Conservation (phyloP, 768 basidiomycete genomes). For the Bullera alba region DNA sequence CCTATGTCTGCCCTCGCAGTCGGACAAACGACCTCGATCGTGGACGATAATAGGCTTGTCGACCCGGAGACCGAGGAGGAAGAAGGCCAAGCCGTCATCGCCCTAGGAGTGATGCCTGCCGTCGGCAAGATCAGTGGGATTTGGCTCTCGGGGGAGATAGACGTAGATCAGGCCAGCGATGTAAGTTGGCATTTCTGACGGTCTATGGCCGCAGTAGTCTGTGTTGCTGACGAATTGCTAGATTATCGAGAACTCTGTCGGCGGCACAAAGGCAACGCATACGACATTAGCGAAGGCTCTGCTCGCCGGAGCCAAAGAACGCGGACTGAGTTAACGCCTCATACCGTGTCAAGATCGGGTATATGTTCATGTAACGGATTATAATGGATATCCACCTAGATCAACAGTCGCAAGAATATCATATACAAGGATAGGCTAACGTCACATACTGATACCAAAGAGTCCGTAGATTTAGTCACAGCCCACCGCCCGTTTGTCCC, state of each 20-base stretch:
- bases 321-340: neutral
- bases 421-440: no score
- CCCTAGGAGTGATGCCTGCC: conserved; percentile 80
- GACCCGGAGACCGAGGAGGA: conserved; percentile 52
- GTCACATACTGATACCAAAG: no score
- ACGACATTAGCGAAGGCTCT: conserved; percentile 18
- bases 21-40: conserved; percentile 59
- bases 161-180: conserved; percentile 52
- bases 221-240: neutral
- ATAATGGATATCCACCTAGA: no score
- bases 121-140: conserved; percentile 71
- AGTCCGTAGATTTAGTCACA: no score
- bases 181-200: conserved; percentile 48
- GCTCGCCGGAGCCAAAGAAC: conserved; percentile 1
- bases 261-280: conserved; percentile 12
- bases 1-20: conserved; percentile 82
- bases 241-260: conserved; percentile 19
- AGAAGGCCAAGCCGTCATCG: conserved; percentile 59
- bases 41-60: conserved; percentile 40
- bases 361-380: no score
- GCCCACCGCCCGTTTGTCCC: no score
- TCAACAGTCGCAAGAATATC: no score
- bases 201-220: neutral
- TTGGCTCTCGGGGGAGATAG: conserved; percentile 74
- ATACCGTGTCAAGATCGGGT: no score